Evolutionary conservation across 176 grass and related monocot species (phyloP), one percentile per base, ranked within the genome.

Genomic region (Triticum urartu): DNA sequence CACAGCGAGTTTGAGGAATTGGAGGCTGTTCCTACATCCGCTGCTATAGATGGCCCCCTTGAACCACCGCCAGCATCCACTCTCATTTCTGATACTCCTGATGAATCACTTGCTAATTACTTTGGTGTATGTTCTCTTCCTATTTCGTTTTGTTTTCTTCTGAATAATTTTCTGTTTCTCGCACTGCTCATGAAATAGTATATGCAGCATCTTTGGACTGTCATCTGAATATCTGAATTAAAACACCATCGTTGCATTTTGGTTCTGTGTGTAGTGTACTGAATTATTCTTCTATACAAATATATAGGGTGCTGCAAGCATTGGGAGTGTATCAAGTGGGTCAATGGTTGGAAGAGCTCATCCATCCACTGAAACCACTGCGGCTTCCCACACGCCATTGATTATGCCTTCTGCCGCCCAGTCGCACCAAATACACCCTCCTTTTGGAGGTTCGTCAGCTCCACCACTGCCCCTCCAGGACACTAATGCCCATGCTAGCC

Each of bases 1-100:
- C 9, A 75, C 80, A 98, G 91, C 76, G 93, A 95, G 81, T 95
- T 92, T 75, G 93, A 94, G 78, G 95, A 94, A 75, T 80, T 98
- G 71, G 95, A 95, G 89, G 88, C 91, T 26, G 91, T 93, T 85
- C 93, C 91, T 6, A 95, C 88, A 75, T 76, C 93, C 24, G 86
- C 91, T 64, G 86, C 89, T 72, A 92, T 94, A 81, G 93, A 95
- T 89, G 93, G 84, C 20, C 91, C 91, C n/a, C 88, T 98, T 58
- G 95, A 95, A 83, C 91, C 91, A 32, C 28, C 64, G 0, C 75
- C 86, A 75, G 87, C 90, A 2, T 79, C 88, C 20, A 28, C 80
- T 72, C 42, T 87, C 39, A 80, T 91, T 87, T 66, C 88, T 68
- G 79, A 84, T 87, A 34, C 77, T 77, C 87, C 86, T 81, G 91